Evolutionary conservation across 805 yeast genomes (phyloP).

Genomic region (Tetrapisispora iriomotensis): DNA sequence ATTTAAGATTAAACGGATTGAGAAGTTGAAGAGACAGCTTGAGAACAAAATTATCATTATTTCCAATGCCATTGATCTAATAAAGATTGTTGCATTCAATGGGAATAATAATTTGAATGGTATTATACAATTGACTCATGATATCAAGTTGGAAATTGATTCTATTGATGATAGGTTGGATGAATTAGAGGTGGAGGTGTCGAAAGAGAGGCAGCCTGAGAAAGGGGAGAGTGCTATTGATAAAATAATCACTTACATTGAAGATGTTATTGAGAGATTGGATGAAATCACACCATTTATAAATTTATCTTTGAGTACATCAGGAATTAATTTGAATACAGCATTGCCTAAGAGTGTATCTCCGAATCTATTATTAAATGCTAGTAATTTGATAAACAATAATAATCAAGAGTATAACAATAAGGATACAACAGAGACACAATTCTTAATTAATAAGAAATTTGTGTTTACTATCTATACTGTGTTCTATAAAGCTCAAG

Average conservation of each 20-base stretch:
- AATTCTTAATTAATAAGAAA: conserved; percentile 27
- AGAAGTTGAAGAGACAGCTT: conserved; percentile 35
- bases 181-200: conserved; percentile 28
- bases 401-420: conserved; percentile 5
- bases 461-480: conserved; percentile 51
- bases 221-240: conserved; percentile 14
- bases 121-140: conserved; percentile 44
- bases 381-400: conserved; percentile 38
- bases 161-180: conserved; percentile 44
- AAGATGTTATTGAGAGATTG: conserved; percentile 39
- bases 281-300: conserved; percentile 63
- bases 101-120: conserved; percentile 50
- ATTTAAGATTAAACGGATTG: conserved; percentile 31
- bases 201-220: conserved; percentile 22
- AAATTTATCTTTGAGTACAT: conserved; percentile 54
- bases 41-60: conserved; percentile 52
- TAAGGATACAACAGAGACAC: not conserved
- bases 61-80: conserved; percentile 56
- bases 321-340: conserved; percentile 51
- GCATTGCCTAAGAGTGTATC: conserved; percentile 44
- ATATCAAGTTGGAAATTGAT: conserved; percentile 48
- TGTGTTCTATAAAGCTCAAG: conserved; percentile 46
- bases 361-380: conserved; percentile 57
- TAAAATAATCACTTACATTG: conserved; percentile 42
- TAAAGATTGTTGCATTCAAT: conserved; percentile 50